Percentiles rank a stretch among this genome's conserved stretches.
Evolutionary conservation across 139 green algal genomes (phyloP).

Genomic region (Chlorella sp.): DNA sequence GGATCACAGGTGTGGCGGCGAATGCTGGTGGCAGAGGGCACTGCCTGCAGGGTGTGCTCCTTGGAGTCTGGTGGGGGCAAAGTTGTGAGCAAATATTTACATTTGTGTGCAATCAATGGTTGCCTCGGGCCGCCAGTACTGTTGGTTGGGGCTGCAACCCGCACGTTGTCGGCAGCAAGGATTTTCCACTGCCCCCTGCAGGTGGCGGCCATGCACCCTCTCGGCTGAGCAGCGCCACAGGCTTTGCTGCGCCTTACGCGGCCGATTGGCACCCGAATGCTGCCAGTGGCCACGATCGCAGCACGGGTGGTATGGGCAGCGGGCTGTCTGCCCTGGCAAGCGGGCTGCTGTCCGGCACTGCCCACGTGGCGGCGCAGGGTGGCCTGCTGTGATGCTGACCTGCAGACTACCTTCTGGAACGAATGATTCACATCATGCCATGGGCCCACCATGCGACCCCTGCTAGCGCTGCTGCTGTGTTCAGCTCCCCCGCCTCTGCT

Average conservation of each 20-base stretch:
- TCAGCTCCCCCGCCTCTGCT: no score
- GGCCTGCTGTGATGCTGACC: background rate
- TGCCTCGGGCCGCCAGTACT: background rate
- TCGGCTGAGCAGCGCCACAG: no score
- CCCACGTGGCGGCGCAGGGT: background rate
- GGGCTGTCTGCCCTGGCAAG: slow-evolving; percentile 1
- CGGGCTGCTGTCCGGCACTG: background rate
- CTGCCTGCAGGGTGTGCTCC: background rate
- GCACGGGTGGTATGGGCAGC: background rate
- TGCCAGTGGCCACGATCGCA: background rate
- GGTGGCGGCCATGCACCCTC: background rate
- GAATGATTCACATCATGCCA: no score
- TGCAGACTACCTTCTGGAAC: no score
- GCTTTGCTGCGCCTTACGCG: background rate
- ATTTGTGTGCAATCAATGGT: background rate
- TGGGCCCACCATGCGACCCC: no score
- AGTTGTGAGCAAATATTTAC: background rate
- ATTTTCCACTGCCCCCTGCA: background rate
- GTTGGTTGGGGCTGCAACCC: background rate
- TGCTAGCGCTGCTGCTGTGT: no score
- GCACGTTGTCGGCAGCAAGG: background rate
- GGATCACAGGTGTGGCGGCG: slow-evolving; percentile 14
- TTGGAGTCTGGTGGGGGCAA: background rate
- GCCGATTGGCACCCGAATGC: background rate
- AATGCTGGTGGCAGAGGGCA: background rate